Percentiles rank a stretch among this genome's conserved stretches.
Conservation (phyloP, 495 filamentous ascomycete genomes). For the Penicillium verhagenii region DNA sequence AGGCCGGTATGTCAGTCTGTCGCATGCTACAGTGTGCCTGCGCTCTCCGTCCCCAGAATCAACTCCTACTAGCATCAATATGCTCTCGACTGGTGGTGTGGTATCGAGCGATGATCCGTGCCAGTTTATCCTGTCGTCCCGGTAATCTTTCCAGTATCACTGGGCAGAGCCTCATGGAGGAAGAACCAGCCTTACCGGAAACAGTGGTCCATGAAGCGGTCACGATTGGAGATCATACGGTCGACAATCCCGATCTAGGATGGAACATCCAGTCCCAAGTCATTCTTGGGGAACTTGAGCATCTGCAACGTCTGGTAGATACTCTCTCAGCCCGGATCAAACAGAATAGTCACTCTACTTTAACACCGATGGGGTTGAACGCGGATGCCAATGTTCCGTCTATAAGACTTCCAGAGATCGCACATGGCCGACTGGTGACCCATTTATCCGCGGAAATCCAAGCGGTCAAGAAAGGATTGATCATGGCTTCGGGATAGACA, state of each 20-base stretch:
- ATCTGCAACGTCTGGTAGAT: conserved; percentile 6
- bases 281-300: not conserved
- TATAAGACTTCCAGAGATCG: not conserved
- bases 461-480: not conserved
- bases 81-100: conserved; percentile 2
- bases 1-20: conserved; percentile 7
- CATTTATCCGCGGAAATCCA: not conserved
- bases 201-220: conserved; percentile 4
- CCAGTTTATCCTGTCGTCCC: not conserved
- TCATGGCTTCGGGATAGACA: not conserved
- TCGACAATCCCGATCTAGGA: conserved; percentile 1
- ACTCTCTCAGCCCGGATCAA: conserved; percentile 6
- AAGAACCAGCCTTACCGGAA: not conserved
- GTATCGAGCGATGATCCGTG: conserved; percentile 7
- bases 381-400: not conserved
- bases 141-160: not conserved
- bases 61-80: conserved; percentile 5
- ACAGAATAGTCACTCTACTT: not conserved
- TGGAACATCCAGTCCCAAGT: conserved; percentile 3
- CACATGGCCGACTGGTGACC: not conserved
- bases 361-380: not conserved
- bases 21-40: conserved; percentile 12
- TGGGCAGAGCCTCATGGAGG: not conserved
- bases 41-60: conserved; percentile 9
- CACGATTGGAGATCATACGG: conserved; percentile 8